Percentiles rank a stretch among this genome's conserved stretches.
phyloP scores from a whole-genome alignment of 2,329 filamentous ascomycete genomes.

The Arthrocladium fulminans region DNA sequence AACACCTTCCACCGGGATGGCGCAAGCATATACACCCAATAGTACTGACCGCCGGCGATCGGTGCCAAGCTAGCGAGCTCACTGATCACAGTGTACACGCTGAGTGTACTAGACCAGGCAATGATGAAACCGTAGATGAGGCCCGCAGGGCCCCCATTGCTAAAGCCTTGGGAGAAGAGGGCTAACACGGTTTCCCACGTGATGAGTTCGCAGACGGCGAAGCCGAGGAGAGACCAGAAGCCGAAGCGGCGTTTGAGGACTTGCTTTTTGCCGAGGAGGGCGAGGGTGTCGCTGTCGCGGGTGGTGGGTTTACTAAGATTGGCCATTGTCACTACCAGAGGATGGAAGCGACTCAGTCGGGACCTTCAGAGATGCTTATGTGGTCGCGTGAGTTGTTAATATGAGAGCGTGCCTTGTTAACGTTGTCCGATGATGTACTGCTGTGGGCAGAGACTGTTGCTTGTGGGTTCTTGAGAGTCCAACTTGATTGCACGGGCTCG shows the following conservation, averaged over 20 bases:
- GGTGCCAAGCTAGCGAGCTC: constrained; percentile 42
- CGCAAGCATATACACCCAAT: constrained; percentile 41
- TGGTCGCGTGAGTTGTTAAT: background rate
- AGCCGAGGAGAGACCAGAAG: constrained; percentile 36
- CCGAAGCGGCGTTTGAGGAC: constrained; percentile 37
- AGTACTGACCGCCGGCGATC: constrained; percentile 39
- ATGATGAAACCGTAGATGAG: constrained; percentile 46
- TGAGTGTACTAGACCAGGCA: constrained; percentile 42
- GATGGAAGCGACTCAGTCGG: background rate
- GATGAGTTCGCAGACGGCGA: constrained; percentile 38
- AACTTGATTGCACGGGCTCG: too few species aligned
- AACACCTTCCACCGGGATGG: constrained; percentile 33
- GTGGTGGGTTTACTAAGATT: constrained; percentile 5
- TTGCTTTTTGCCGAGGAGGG: constrained; percentile 38
- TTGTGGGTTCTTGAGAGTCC: too few species aligned
- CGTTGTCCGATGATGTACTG: background rate
- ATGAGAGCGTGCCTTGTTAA: background rate
- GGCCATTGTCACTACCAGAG: background rate
- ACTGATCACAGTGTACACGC: constrained; percentile 39
- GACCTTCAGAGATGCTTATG: too few species aligned
- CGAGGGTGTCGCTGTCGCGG: constrained; percentile 31
- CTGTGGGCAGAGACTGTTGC: background rate
- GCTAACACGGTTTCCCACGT: constrained; percentile 41
- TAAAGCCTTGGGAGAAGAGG: constrained; percentile 34
- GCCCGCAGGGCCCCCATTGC: constrained; percentile 41